phyloP scores from a whole-genome alignment of 768 basidiomycete species.

The Boletellus emodensis region DNA sequence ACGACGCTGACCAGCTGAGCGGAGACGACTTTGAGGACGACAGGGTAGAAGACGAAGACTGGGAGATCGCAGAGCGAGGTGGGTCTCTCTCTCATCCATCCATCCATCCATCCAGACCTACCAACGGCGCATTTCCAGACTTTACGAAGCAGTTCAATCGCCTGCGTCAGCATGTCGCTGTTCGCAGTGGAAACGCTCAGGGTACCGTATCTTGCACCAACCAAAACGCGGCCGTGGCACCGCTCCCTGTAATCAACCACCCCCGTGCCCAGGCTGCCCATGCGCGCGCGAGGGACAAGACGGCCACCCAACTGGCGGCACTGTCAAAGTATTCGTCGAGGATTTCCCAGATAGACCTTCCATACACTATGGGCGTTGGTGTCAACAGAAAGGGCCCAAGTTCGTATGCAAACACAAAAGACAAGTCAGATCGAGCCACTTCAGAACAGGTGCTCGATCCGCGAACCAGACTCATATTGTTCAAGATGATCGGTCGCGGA shows the following conservation, averaged over 20 bases:
- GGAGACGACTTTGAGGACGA: conserved; percentile 53
- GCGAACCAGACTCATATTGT: conserved; percentile 88
- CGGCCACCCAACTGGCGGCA: conserved; percentile 67
- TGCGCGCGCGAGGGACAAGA: conserved; percentile 49
- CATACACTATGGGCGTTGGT: conserved; percentile 64
- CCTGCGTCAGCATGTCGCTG: conserved; percentile 84
- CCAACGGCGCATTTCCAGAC: conserved; percentile 48
- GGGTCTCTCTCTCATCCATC: conserved; percentile 14
- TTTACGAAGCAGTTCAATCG: conserved; percentile 99
- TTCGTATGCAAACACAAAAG: conserved; percentile 84
- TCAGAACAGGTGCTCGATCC: conserved; percentile 96
- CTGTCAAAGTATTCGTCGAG: conserved; percentile 75
- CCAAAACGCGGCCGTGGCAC: conserved; percentile 46
- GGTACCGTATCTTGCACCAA: conserved; percentile 53
- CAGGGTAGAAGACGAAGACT: conserved; percentile 82
- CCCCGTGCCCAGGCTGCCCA: conserved; percentile 38
- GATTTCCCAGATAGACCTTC: conserved; percentile 69
- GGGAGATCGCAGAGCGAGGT: conserved; percentile 85
- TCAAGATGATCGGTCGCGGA: conserved; percentile 93
- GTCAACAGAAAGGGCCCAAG: conserved; percentile 92
- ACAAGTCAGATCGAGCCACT: conserved; percentile 95
- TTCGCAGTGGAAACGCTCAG: conserved; percentile 67
- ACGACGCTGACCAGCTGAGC: conserved; percentile 29
- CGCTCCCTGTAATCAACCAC: conserved; percentile 71
- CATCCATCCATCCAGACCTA: not conserved